Base-by-base conservation (phyloP, 2,329 filamentous ascomycete species). In the Talaromyces sp. region DNA sequence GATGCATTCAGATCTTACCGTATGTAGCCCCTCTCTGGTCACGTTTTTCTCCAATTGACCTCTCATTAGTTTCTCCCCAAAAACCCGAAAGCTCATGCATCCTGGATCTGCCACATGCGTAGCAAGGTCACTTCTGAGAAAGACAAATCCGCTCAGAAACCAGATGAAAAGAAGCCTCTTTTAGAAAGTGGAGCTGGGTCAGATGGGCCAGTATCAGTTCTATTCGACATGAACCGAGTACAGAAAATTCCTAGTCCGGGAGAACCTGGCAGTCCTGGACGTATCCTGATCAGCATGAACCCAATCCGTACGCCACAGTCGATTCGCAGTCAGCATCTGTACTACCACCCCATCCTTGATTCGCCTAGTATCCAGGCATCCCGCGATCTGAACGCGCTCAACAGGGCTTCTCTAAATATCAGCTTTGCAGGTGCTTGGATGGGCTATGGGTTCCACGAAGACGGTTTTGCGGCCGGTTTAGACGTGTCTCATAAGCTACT, bases 381-480 rank as follows among this genome's bases (percentile, higher is more conserved):
- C n/a, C 43, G 54, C 9, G 11, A 29, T 3, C 9, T 60, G 1
- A 19, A 56, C n/a, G 17, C 19, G 10, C 29, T 57, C 11, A 60
- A 56, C 11, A 24, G 49, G 14, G 13, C 24, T 4, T 19, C 54
- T n/a, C 26, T 7, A 21, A 10, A 49, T 35, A 35, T 58, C 55
- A 49, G 35, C 46, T 57, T 35, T 46, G 55, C 59, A 9, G 59
- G 59, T 24, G 59, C 59, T 26, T 60, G 59, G 59, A 60, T 61
- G 59, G 59, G 59, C 2, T 61, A 54, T 31, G 55, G 31, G 2
- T 56, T 55, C 21, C 59, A 61, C 6, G 59, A 58, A 26, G 59
- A 58, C 10, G 55, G 58, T 1, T 61, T 61, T 26, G 43, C 27
- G 29, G 54, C 53, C 9, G 58, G 58, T 6, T 38, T 41, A 7